Base-by-base conservation (phyloP, 2,329 filamentous ascomycete genomes). In the Magnaporthales sp. region DNA sequence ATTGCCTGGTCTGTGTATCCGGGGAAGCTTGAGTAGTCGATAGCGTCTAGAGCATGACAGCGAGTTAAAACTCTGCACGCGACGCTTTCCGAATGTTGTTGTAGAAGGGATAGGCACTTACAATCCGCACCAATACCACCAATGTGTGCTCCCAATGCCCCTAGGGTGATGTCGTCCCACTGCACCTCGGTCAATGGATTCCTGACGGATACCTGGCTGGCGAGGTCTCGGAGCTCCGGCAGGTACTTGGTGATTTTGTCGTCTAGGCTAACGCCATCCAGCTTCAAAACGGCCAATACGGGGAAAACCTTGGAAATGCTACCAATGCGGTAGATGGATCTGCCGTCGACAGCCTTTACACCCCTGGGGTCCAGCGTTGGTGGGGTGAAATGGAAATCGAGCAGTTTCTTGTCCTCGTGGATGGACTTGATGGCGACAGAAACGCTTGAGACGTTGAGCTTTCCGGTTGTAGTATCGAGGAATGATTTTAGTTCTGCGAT, bases 171-270 rank as follows among this genome's bases (percentile, higher is more conserved):
- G 13, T 66, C 64, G 15, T 66, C 56, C 64, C 64, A 66, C 46
- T 66, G 29, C 9, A 60, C 51, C 29, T 32, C 54, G 27, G 51
- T 38, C 29, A 66, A 31, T 1, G 29, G 10, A 22, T 66, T 30
- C 22, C n/a, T 27, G 2, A 27, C 56, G 1, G 27, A 8, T 22
- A 30, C 9, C 13, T 62, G 54, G n/a, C 19, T 38, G 29, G 15
- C 31, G 19, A 66, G 5, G 60, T 69, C 68, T 54, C 67, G 72
- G 58, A 78, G 70, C 63, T 78, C 75, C 0, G 82, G 80, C 6
- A 84, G 71, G 65, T 81, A 81, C 46, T 81, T 77, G 1, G 80
- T 76, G 5, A 85, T 74, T 0, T 79, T 79, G 62, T 78, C 78
- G 2, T 82, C 75, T 73, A 77, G 64, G 15, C 75, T 71, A 13